Percentiles rank a stretch among this genome's conserved stretches.
Evolutionary conservation across 441 rosid species (phyloP).

Genomic region (Rhodomyrtus psidioides): DNA sequence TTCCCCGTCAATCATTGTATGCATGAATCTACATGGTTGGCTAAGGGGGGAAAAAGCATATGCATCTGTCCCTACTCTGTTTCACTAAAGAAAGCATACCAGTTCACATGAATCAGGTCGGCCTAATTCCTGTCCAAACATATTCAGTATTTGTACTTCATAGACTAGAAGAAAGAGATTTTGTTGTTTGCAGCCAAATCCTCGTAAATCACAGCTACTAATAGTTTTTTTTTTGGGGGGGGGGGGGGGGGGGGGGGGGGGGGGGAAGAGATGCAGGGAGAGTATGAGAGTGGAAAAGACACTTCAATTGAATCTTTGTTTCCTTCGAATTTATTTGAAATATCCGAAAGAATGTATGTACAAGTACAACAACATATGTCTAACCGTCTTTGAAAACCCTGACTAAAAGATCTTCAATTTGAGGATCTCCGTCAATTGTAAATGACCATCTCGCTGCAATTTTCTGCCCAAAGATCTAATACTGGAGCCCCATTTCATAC

Average conservation of each 20-base stretch:
- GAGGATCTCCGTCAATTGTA: not conserved
- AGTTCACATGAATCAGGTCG: not conserved
- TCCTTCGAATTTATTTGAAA: not conserved
- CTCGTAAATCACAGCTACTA: not conserved
- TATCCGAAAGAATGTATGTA: not conserved
- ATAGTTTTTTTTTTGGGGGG: too few relatives aligned
- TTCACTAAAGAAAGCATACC: not conserved
- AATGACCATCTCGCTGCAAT: not conserved
- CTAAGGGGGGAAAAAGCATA: not conserved
- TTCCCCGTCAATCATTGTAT: not conserved
- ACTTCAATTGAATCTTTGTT: not conserved
- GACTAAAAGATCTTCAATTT: not conserved
- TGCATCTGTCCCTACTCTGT: not conserved
- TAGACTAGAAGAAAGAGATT: not conserved
- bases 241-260: not conserved
- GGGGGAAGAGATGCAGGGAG: not conserved
- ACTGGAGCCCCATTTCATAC: conserved; percentile 6
- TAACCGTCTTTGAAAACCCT: not conserved
- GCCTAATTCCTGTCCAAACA: not conserved
- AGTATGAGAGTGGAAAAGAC: not conserved
- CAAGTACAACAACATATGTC: not conserved
- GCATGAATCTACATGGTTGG: not conserved
- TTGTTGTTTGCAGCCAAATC: not conserved
- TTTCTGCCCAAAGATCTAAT: not conserved
- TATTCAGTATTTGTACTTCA: not conserved